Percentiles rank a stretch among this genome's conserved stretches.
phyloP scores from a whole-genome alignment of 164 flowering plant genomes.

The Protea cynaroides region DNA sequence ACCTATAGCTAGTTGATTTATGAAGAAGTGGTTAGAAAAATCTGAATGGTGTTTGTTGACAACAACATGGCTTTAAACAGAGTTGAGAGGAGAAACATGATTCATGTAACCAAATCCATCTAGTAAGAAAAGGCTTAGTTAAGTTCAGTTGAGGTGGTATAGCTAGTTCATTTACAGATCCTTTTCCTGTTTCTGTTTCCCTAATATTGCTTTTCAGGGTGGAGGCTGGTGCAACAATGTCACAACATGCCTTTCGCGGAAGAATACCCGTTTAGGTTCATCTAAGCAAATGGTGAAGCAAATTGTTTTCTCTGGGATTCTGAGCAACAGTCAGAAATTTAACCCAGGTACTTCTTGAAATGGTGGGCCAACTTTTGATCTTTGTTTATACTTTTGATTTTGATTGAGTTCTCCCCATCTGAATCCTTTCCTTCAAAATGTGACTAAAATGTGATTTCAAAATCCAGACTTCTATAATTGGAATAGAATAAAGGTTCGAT shows the following conservation, averaged over 20 bases:
- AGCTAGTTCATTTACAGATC: background rate
- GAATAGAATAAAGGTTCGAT: constrained; percentile 63
- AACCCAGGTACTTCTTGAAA: constrained; percentile 55
- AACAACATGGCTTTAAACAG: no score
- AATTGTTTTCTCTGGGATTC: constrained; percentile 69
- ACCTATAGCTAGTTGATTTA: background rate
- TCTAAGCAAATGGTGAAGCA: constrained; percentile 55
- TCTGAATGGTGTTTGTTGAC: no score
- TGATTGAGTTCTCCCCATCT: background rate
- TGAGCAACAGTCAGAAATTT: constrained; percentile 39
- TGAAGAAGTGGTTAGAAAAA: no score
- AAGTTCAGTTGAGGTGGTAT: no score
- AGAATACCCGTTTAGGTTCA: constrained; percentile 59
- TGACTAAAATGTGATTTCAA: background rate
- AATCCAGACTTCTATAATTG: constrained; percentile 63
- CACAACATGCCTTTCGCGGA: constrained; percentile 57
- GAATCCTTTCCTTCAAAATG: background rate
- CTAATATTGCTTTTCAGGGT: constrained; percentile 41
- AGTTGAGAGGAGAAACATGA: no score
- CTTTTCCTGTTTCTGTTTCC: background rate
- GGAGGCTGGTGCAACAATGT: constrained; percentile 97
- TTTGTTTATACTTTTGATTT: background rate
- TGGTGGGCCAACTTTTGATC: background rate
- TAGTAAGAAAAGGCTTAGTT: no score
- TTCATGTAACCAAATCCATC: no score